A percentile compares a stretch with the other conserved stretches of the same genome.
Evolutionary conservation across 208 protist species (phyloP).

Genomic region (Crithidia acanthocephali): DNA sequence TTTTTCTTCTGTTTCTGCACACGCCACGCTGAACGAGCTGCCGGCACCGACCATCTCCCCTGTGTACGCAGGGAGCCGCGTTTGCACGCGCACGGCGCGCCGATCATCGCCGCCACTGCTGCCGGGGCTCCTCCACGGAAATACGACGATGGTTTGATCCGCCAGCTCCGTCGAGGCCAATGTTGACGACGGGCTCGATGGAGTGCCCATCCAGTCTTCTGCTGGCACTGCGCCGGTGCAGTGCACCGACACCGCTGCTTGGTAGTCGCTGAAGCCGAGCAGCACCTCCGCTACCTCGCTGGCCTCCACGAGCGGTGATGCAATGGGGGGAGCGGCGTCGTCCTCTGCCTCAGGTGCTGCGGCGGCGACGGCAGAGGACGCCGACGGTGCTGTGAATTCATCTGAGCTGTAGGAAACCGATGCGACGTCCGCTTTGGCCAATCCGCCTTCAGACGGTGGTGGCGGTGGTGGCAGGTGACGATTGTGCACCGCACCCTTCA

Average conservation of each 20-base stretch:
- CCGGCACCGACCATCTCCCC: not conserved
- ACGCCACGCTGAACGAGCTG: slow-evolving; percentile 7
- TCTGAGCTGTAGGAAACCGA: slow-evolving; percentile 3
- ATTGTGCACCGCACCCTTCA: not conserved
- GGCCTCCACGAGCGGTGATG: not conserved
- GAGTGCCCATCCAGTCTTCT: no score
- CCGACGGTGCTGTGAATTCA: slow-evolving; percentile 5
- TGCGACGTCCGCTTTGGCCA: not conserved
- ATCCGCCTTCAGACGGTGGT: not conserved
- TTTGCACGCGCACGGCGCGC: slow-evolving; percentile 24
- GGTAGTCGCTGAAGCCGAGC: slow-evolving; percentile 20
- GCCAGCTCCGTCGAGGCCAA: not conserved
- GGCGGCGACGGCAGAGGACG: not conserved
- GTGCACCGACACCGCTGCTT: not conserved
- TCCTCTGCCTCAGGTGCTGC: not conserved
- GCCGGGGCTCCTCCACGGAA: slow-evolving; percentile 8
- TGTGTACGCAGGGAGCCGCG: not conserved
- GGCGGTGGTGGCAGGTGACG: not conserved
- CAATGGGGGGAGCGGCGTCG: not conserved
- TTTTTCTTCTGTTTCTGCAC: not conserved
- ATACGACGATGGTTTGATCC: slow-evolving; percentile 1
- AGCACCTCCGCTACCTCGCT: slow-evolving; percentile 10
- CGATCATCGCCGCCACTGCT: not conserved
- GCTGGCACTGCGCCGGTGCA: not conserved
- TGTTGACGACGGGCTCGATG: no score